Evolutionary conservation across 495 filamentous ascomycete genomes (phyloP).

Genomic region (Neurospora sp.): DNA sequence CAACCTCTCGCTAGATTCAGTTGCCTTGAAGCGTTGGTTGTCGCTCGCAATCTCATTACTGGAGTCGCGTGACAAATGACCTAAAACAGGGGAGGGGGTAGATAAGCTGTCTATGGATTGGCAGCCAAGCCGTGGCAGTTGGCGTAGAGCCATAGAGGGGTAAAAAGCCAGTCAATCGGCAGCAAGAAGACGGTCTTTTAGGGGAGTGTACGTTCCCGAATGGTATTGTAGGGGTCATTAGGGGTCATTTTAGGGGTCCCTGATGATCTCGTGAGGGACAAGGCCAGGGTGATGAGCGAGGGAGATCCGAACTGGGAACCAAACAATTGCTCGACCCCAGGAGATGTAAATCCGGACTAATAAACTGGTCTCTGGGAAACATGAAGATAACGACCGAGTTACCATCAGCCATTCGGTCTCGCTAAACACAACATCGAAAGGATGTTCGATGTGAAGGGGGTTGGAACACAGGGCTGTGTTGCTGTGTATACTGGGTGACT

Average conservation of each 20-base stretch:
- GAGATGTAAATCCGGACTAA: neutral
- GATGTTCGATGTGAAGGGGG: neutral
- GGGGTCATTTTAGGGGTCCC: neutral
- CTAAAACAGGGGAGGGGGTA: neutral
- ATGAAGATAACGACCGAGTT: neutral
- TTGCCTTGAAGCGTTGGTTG: neutral
- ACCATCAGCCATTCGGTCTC: neutral
- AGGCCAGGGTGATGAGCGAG: neutral
- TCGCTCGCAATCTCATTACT: neutral
- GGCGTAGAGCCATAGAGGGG: neutral
- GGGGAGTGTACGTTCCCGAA: neutral
- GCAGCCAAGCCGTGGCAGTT: neutral
- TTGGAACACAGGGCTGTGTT: neutral
- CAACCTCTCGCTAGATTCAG: neutral
- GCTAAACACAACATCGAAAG: neutral
- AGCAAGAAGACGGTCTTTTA: neutral
- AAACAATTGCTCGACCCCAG: neutral
- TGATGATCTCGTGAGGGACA: neutral
- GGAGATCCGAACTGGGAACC: neutral
- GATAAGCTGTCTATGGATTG: neutral
- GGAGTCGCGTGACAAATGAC: neutral
- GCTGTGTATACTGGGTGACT: neutral
- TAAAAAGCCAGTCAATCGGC: neutral
- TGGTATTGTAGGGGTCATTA: neutral
- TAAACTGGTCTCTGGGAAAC: neutral